A percentile compares a stretch with the other conserved stretches of the same genome.
phyloP scores from a whole-genome alignment of 169 alveolate genomes.

The Plasmodium yoelii region DNA sequence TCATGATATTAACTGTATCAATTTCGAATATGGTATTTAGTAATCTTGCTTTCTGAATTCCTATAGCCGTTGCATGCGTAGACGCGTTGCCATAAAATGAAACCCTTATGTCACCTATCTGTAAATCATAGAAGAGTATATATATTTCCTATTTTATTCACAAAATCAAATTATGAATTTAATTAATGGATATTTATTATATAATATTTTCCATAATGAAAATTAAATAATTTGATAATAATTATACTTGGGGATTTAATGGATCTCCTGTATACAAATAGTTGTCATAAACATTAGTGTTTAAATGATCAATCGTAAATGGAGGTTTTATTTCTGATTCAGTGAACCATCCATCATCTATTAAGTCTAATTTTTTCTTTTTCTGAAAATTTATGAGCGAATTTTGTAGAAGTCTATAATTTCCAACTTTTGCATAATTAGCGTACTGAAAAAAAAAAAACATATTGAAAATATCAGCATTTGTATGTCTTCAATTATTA shows the following conservation, averaged over 20 bases:
- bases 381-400: conserved; percentile 77
- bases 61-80: conserved; percentile 71
- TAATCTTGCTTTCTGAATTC: conserved; percentile 50
- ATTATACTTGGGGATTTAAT: conserved; percentile 82
- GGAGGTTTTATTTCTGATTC: conserved; percentile 82
- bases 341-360: conserved; percentile 84
- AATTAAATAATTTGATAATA: background rate
- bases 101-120: conserved; percentile 70
- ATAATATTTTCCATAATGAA: no score
- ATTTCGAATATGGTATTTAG: conserved; percentile 66
- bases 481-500: no score
- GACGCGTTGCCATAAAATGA: conserved; percentile 74
- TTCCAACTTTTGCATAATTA: conserved; percentile 72
- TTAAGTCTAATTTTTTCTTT: conserved; percentile 78
- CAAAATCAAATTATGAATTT: no score
- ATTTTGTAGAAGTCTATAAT: conserved; percentile 47
- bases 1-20: conserved; percentile 44
- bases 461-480: background rate
- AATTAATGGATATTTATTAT: no score
- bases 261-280: conserved; percentile 87
- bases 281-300: conserved; percentile 82
- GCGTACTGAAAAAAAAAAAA: conserved; percentile 72
- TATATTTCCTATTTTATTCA: no score
- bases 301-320: conserved; percentile 77
- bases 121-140: background rate